Evolutionary conservation across 768 basidiomycete species (phyloP).

Genomic region (Trametes gibbosa): DNA sequence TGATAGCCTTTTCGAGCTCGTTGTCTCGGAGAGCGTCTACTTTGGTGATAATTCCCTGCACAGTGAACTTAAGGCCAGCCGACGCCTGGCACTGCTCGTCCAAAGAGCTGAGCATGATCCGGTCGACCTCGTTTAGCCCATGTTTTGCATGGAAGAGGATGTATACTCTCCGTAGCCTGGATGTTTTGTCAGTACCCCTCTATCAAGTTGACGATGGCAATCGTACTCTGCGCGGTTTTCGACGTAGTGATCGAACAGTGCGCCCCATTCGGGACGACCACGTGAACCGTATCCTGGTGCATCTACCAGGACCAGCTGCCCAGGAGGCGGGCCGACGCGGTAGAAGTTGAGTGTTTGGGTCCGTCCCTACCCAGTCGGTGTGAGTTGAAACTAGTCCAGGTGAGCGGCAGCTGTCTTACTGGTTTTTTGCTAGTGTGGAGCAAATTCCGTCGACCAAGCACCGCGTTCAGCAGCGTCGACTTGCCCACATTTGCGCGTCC

Average conservation of each 20-base stretch:
- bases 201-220: neutral
- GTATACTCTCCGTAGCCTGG: slow-evolving; percentile 67
- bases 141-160: slow-evolving; percentile 70
- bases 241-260: slow-evolving; percentile 63
- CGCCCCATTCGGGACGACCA: slow-evolving; percentile 75
- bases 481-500: slow-evolving; percentile 81
- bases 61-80: slow-evolving; percentile 46
- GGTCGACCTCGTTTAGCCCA: slow-evolving; percentile 53
- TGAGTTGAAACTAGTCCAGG: neutral
- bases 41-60: slow-evolving; percentile 76
- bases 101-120: slow-evolving; percentile 59
- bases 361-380: slow-evolving; percentile 48
- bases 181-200: neutral
- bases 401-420: slow-evolving; percentile 28
- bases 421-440: slow-evolving; percentile 68
- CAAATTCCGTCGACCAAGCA: slow-evolving; percentile 55
- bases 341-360: slow-evolving; percentile 73
- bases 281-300: slow-evolving; percentile 78
- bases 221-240: slow-evolving; percentile 45
- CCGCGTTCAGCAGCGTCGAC: slow-evolving; percentile 68
- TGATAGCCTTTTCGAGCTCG: slow-evolving; percentile 36
- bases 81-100: slow-evolving; percentile 34
- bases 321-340: slow-evolving; percentile 52
- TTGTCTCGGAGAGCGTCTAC: slow-evolving; percentile 47
- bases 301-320: slow-evolving; percentile 68